Percentiles rank a stretch among this genome's conserved stretches.
Evolutionary conservation across 1,284 basidiomycete genomes (phyloP).

Genomic region (Papiliotrema terrestris): DNA sequence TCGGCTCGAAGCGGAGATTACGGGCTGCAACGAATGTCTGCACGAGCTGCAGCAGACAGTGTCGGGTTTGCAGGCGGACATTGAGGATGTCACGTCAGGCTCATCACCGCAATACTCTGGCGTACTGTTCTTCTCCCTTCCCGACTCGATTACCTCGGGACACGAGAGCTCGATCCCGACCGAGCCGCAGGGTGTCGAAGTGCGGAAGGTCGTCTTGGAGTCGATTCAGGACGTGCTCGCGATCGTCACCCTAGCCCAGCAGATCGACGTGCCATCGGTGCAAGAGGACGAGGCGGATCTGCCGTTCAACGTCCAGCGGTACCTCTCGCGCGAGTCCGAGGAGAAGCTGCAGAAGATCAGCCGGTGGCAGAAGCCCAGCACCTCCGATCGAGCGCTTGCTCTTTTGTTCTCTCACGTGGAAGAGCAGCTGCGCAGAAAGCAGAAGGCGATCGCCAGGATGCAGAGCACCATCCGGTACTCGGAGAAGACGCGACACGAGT

Average conservation of each 20-base stretch:
- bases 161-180: constrained; percentile 14
- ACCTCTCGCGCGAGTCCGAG: constrained; percentile 82
- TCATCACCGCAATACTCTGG: constrained; percentile 75
- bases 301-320: constrained; percentile 85
- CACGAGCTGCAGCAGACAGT: constrained; percentile 79
- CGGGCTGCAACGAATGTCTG: constrained; percentile 89
- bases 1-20: constrained; percentile 90
- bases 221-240: constrained; percentile 81
- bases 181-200: constrained; percentile 60
- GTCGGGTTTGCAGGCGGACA: constrained; percentile 62
- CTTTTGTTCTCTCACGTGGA: constrained; percentile 82
- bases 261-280: constrained; percentile 82
- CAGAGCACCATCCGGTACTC: constrained; percentile 97
- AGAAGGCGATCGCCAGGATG: constrained; percentile 92
- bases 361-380: constrained; percentile 76
- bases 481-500: constrained; percentile 95
- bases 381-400: constrained; percentile 79
- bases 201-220: constrained; percentile 72
- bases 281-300: constrained; percentile 86
- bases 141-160: constrained; percentile 24
- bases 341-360: constrained; percentile 74
- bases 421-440: constrained; percentile 83
- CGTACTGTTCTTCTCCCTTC: constrained; percentile 64
- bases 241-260: constrained; percentile 70
- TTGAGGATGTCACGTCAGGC: constrained; percentile 51